Conservation (phyloP, 2,329 filamentous ascomycete species). For the Penicillium crustosum region DNA sequence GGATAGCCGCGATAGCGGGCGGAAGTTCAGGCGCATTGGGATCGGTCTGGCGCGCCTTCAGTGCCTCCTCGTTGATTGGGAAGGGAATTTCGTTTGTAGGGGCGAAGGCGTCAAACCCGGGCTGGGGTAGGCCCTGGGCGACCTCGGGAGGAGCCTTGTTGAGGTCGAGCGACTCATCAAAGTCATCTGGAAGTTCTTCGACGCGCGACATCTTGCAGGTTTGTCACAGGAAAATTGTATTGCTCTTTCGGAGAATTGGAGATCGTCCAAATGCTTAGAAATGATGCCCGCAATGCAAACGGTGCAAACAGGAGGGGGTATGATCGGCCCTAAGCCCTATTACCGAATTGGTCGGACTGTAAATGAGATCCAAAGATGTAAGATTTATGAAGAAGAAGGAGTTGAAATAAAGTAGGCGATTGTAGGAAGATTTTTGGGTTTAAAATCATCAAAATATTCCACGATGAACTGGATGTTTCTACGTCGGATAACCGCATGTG, state of each 20-base stretch:
- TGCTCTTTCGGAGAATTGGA: not conserved
- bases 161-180: conserved; percentile 48
- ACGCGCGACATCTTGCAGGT: conserved; percentile 51
- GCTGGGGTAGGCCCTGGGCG: conserved; percentile 18
- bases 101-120: conserved; percentile 23
- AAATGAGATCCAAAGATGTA: not conserved
- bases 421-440: not conserved
- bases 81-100: conserved; percentile 38
- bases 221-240: conserved; percentile 1
- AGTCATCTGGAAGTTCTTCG: conserved; percentile 53
- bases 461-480: not conserved
- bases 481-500: not conserved
- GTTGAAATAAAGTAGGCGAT: not conserved
- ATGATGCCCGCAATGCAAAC: conserved; percentile 25
- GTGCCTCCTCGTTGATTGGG: conserved; percentile 39
- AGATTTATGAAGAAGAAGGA: not conserved
- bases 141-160: conserved; percentile 34
- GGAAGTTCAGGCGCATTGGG: conserved; percentile 51
- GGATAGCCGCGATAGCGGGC: conserved; percentile 58
- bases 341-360: not conserved
- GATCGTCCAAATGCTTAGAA: conserved; percentile 9
- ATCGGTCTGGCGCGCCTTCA: conserved; percentile 33
- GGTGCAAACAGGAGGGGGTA: conserved; percentile 31
- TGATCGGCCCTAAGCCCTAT: conserved; percentile 17
- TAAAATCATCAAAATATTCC: not conserved